Conservation (phyloP, 768 basidiomycete genomes). For the Lactarius tabidus region DNA sequence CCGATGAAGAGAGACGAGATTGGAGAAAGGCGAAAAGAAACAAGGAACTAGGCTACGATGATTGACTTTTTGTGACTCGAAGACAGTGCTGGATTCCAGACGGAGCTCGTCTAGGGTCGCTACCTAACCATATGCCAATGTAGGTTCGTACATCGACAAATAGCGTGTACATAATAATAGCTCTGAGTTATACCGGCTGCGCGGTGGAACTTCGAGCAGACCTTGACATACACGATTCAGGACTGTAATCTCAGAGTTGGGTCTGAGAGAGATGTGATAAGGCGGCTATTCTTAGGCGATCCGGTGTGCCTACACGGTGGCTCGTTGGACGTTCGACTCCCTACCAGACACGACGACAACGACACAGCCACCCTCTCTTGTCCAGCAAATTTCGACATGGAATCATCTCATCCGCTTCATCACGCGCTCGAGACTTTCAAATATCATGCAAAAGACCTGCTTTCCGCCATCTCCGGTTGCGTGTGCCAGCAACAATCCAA, state of each 20-base stretch:
- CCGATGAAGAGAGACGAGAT: slow-evolving; percentile 36
- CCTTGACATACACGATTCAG: not conserved
- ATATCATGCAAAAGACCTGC: slow-evolving; percentile 75
- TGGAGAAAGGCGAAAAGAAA: slow-evolving; percentile 60
- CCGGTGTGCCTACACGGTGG: not conserved
- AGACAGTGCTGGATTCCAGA: not conserved
- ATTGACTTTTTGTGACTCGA: slow-evolving; percentile 20
- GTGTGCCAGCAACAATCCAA: slow-evolving; percentile 77
- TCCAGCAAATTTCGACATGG: slow-evolving; percentile 15
- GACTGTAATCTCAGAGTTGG: too few relatives aligned
- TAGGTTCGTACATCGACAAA: too few relatives aligned
- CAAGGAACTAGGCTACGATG: slow-evolving; percentile 48
- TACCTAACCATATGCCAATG: too few relatives aligned
- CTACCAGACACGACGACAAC: not conserved
- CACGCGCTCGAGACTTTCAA: slow-evolving; percentile 54
- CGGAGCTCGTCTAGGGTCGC: too few relatives aligned
- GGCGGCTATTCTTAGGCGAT: too few relatives aligned
- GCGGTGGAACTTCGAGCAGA: too few relatives aligned
- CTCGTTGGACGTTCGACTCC: not conserved
- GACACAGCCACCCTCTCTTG: not conserved
- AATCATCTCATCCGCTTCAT: slow-evolving; percentile 17
- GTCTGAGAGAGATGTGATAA: too few relatives aligned
- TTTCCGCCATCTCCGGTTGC: slow-evolving; percentile 79
- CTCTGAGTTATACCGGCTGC: too few relatives aligned
- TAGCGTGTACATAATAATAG: not conserved